Evolutionary conservation across 106 monocot genomes (phyloP).

Genomic region (Dendrobium huoshanense): DNA sequence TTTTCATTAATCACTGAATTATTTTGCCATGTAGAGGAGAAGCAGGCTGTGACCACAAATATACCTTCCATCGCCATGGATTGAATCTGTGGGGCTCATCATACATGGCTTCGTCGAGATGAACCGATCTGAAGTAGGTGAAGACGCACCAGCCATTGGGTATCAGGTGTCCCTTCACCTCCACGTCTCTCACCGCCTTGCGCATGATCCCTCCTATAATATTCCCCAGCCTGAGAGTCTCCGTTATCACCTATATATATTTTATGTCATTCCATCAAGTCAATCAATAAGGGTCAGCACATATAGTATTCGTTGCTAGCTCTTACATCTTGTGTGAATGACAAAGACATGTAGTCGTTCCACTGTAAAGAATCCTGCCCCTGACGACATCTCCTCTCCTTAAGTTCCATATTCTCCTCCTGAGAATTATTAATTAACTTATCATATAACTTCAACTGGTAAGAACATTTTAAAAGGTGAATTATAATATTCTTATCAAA

Average conservation of each 20-base stretch:
- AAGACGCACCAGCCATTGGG: slow-evolving; percentile 95
- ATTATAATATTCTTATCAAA: too few species aligned
- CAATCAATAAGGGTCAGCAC: too few species aligned
- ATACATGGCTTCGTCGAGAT: slow-evolving; percentile 63
- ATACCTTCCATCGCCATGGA: slow-evolving; percentile 98
- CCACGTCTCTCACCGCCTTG: slow-evolving; percentile 64
- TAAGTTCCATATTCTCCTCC: slow-evolving; percentile 80
- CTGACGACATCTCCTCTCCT: slow-evolving; percentile 17
- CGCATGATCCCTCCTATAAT: slow-evolving; percentile 84
- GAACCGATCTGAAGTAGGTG: slow-evolving; percentile 83
- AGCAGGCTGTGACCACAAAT: background rate
- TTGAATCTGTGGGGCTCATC: slow-evolving; percentile 66
- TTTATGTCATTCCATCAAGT: too few species aligned
- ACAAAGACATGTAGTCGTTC: slow-evolving; percentile 77
- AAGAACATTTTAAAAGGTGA: too few species aligned
- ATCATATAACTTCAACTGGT: too few species aligned
- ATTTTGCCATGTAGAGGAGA: background rate
- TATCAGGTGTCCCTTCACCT: slow-evolving; percentile 76
- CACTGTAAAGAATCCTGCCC: slow-evolving; percentile 47
- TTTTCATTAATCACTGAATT: background rate
- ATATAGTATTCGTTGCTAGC: background rate
- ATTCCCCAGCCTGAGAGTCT: slow-evolving; percentile 78
- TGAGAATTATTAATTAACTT: slow-evolving; percentile 10
- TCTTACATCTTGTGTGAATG: slow-evolving; percentile 85
- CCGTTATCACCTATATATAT: slow-evolving; percentile 47